These are phyloP conservation scores for Clohesyomyces aquaticus DNA, from an alignment of 495 filamentous ascomycete genomes.

Conservation along the genomic window DNA sequence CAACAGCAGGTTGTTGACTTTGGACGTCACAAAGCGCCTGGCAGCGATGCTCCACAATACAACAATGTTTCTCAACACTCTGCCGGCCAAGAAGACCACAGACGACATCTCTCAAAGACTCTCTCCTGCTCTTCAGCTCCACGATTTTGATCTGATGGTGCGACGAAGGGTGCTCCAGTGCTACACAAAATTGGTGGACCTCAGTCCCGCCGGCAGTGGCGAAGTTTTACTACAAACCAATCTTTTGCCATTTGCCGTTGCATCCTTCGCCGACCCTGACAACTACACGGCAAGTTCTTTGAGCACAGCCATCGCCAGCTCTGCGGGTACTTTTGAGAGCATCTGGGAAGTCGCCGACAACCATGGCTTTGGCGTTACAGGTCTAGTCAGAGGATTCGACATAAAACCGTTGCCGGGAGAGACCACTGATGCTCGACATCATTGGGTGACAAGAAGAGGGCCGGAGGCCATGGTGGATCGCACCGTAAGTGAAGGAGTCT, in stretches of 20 bases:
- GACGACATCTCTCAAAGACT: constrained; percentile 85
- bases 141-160: constrained; percentile 91
- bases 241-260: constrained; percentile 86
- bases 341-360: constrained; percentile 97
- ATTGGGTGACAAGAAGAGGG: constrained; percentile 65
- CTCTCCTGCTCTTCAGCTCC: constrained; percentile 84
- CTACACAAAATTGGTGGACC: constrained; percentile 85
- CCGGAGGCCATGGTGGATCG: constrained; percentile 73
- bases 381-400: constrained; percentile 77
- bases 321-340: constrained; percentile 86
- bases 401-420: constrained; percentile 71
- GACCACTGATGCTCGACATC: constrained; percentile 56
- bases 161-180: constrained; percentile 91
- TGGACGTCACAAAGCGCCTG: constrained; percentile 92
- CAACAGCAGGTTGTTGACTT: constrained; percentile 88
- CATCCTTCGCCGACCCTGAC: constrained; percentile 91
- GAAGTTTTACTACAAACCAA: constrained; percentile 91
- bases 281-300: constrained; percentile 80
- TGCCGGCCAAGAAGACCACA: constrained; percentile 82
- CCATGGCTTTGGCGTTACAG: constrained; percentile 88
- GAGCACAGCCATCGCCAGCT: constrained; percentile 88
- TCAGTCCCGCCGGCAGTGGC: constrained; percentile 76
- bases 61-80: constrained; percentile 77
- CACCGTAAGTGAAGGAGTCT: constrained; percentile 50
- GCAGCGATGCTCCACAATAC: constrained; percentile 96